phyloP scores from a whole-genome alignment of 352 stramenopile species.

The Globisporangium radiosum region DNA sequence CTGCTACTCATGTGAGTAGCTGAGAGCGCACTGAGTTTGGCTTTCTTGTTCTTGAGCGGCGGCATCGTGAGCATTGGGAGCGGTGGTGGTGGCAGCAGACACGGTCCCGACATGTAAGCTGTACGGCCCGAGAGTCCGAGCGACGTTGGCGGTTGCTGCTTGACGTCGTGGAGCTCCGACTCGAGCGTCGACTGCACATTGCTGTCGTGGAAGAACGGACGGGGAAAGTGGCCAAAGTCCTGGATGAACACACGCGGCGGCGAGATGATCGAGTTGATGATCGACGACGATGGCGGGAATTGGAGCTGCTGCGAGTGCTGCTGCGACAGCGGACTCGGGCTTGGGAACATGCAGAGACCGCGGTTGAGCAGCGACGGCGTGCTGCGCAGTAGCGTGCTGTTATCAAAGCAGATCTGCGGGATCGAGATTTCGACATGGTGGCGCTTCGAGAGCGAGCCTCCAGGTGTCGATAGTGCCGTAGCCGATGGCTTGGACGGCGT shows the following conservation, averaged over 20 bases:
- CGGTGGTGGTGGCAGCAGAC: conserved; percentile 38
- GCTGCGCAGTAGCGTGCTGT: conserved; percentile 43
- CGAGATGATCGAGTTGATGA: conserved; percentile 68
- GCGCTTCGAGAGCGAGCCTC: conserved; percentile 28
- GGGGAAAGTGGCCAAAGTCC: conserved; percentile 54
- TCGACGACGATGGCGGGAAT: conserved; percentile 18
- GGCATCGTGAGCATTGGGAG: conserved; percentile 72
- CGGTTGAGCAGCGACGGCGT: conserved; percentile 54
- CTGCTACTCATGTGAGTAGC: conserved; percentile 5
- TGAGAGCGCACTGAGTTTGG: background rate
- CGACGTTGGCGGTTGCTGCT: conserved; percentile 1
- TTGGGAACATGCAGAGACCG: conserved; percentile 25
- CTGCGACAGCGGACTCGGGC: conserved; percentile 27
- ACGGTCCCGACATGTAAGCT: conserved; percentile 25
- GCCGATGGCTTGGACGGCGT: conserved; percentile 36
- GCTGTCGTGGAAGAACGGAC: conserved; percentile 63
- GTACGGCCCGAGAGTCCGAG: background rate
- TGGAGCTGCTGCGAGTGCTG: conserved; percentile 11
- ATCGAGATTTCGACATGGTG: conserved; percentile 66
- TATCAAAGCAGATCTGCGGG: conserved; percentile 66
- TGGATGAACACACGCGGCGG: conserved; percentile 71
- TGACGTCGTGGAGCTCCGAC: conserved; percentile 17
- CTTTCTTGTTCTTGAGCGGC: conserved; percentile 66
- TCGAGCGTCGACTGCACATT: conserved; percentile 12
- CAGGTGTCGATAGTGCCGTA: conserved; percentile 14